Evolutionary conservation across 169 alveolate genomes (phyloP), one percentile per base, ranked within the genome.

Genomic region (Plasmodium cynomolgi): DNA sequence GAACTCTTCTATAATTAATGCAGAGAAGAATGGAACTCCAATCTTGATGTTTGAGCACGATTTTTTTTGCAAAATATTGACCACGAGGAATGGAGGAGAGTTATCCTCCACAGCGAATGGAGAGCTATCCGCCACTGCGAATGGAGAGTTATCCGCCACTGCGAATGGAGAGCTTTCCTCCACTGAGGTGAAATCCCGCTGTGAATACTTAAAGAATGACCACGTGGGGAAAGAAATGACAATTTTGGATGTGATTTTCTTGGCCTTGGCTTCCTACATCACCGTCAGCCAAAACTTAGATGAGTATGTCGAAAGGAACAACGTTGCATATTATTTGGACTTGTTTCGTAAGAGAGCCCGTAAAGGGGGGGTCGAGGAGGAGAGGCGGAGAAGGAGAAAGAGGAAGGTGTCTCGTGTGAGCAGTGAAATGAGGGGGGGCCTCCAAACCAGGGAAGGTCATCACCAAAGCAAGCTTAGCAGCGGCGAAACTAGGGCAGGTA

Each of bases 11-110:
- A 26, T 90, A 34, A 80, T 90, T 62, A 80, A 68, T 80, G 37
- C 72, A 26, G 41, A 80, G 50, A 90, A 80, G 17, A 80, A 90
- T 90, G 77, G 83, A 79, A 80, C 20, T 17, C 31, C 37, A n/a
- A 58, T 90, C n/a, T 13, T 90, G 15, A 80, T 90, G 94, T 90
- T 90, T 90, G 94, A 90, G 50, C 94, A 90, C 83, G 58, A 29
- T 1, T 90, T 90, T 68, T 90, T 90, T 39, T 68, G 31, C 72
- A 80, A 90, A 90, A 80, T 90, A 29, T 44, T 90, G 23, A 15
- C 13, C 7, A 15, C 62, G 13, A 26, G 23, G 20, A 50, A 50
- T 50, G 62, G 9, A 41, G 34, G 44, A 41, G 41, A 90, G 47
- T 44, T 44, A 2, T 37, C 84, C 54, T 44, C 58, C 20, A 13